A percentile compares a stretch with the other conserved stretches of the same genome.
Conservation (phyloP, 1,284 basidiomycete genomes). For the Tremellales sp. region DNA sequence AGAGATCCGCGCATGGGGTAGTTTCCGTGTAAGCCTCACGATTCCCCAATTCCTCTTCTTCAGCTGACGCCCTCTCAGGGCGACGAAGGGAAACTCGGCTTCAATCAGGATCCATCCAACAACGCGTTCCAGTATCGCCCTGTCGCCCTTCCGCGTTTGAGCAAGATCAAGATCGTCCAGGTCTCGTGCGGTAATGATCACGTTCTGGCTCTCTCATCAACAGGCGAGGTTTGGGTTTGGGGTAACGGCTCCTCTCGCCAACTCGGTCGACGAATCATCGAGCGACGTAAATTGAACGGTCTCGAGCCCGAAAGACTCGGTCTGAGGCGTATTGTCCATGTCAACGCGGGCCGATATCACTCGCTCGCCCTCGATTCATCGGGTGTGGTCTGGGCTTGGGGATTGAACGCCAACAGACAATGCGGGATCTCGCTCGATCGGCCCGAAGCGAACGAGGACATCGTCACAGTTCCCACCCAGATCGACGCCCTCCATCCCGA, state of each 20-base stretch:
- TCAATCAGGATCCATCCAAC: constrained; percentile 59
- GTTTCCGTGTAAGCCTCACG: constrained; percentile 70
- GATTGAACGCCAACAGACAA: constrained; percentile 74
- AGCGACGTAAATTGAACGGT: constrained; percentile 75
- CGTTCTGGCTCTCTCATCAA: constrained; percentile 75
- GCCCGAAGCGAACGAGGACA: constrained; percentile 49
- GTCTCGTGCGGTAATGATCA: constrained; percentile 82
- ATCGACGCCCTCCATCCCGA: constrained; percentile 65
- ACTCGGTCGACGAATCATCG: constrained; percentile 76
- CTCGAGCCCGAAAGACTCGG: constrained; percentile 69
- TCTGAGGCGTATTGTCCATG: constrained; percentile 67
- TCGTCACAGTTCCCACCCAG: constrained; percentile 65
- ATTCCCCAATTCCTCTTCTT: neutral
- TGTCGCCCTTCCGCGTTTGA: constrained; percentile 47
- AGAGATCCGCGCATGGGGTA: constrained; percentile 82
- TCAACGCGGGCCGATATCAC: constrained; percentile 78
- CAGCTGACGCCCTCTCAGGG: constrained; percentile 36
- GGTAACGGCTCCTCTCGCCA: constrained; percentile 84
- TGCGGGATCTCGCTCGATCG: constrained; percentile 50
- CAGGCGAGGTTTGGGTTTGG: constrained; percentile 71
- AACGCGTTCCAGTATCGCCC: constrained; percentile 50
- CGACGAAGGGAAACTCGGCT: constrained; percentile 80
- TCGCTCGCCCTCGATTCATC: constrained; percentile 82
- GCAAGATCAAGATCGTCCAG: constrained; percentile 60
- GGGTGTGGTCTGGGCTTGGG: constrained; percentile 86